Base-by-base conservation (phyloP, 129 eudicot species). In the Apium graveolens region DNA sequence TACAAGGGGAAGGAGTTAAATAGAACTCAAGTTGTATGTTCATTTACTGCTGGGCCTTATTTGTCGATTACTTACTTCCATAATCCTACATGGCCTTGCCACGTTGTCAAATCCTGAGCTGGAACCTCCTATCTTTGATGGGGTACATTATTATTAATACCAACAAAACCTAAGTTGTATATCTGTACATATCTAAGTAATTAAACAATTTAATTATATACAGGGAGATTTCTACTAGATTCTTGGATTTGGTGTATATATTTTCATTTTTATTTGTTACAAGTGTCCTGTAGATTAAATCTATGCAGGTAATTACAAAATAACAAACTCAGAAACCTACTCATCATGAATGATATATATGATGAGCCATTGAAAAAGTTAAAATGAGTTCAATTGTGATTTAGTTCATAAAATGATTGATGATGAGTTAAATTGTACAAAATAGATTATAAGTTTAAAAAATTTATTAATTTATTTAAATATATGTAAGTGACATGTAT, bases 1-100 rank as follows among this genome's bases (percentile, higher is more conserved):
- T 49, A 18, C 5, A 18, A 17, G 57, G 57, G 57, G 9, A 49
- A 49, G 57, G 18, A 49, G 57, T 49, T 60, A 60, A 60, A 3
- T 60, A 4, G 13, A 60, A 60, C 68, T 60, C 68, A n/a, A 60
- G 68, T 60, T 12, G 68, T 60, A 34, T 60, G 34, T 60, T 60
- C 68, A 60, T 60, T 60, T 60, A 60, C 34, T 60, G 68, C 68
- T 66, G 72, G 72, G 72, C 39, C 72, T 66, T 3, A 12, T 66
- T 66, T 66, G 72, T 66, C 72, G 34, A 31, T 20, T 66, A 66
- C 39, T 65, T 14, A 60, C 34, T 26, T 26, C 68, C 32, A n/a
- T 57, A 31, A 66, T 66, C 39, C 41, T 66, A 66, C 72, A 66
- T 66, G 72, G 38, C 11, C 21, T 31, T 31, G 24, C 72, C 72